Conservation (phyloP, 2,329 filamentous ascomycete genomes). For the Zasmidium citrigriseum region DNA sequence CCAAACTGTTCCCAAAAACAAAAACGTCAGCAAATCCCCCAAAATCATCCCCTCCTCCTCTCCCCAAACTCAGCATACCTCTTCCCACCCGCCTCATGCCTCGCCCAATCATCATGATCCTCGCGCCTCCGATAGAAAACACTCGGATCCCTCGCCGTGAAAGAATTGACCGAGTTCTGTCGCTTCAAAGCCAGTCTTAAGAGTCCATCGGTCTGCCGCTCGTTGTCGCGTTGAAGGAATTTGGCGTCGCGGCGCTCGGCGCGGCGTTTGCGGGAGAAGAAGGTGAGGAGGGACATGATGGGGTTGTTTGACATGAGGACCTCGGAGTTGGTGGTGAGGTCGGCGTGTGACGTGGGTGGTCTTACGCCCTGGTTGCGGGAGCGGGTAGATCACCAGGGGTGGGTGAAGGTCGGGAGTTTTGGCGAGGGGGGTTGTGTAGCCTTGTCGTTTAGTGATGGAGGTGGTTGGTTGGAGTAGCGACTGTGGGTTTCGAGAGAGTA, state of each 20-base stretch:
- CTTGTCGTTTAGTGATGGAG: no score
- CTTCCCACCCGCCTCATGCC: slow-evolving; percentile 8
- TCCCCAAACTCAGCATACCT: background rate
- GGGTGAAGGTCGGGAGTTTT: background rate
- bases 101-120: slow-evolving; percentile 11
- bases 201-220: slow-evolving; percentile 20
- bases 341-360: background rate
- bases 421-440: no score
- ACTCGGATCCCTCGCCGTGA: slow-evolving; percentile 25
- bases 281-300: background rate
- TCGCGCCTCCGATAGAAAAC: slow-evolving; percentile 15
- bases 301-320: background rate
- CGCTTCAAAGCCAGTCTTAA: slow-evolving; percentile 16
- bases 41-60: background rate
- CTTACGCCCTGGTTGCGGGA: background rate
- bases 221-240: slow-evolving; percentile 12
- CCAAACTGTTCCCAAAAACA: background rate
- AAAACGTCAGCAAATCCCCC: background rate
- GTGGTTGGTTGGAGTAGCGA: no score
- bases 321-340: background rate
- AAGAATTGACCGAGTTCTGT: slow-evolving; percentile 18
- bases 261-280: background rate
- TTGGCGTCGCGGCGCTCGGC: background rate
- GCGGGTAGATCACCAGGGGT: background rate
- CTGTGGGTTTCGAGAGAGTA: no score